phyloP scores from a whole-genome alignment of 176 grass and related monocot genomes.

The Aegilops speltoides region DNA sequence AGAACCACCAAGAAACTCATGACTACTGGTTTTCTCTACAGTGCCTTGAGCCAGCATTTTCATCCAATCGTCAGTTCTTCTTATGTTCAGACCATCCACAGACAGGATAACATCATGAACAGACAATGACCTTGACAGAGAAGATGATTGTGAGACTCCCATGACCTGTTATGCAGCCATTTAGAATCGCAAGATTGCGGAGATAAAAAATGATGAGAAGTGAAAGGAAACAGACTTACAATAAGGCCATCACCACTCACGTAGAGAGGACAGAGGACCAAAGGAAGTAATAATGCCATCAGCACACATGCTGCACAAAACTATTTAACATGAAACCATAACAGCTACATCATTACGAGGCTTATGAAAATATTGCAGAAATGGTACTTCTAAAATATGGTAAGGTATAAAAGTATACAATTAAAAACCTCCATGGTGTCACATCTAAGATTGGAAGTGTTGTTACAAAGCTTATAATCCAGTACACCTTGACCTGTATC shows the following conservation, averaged over 20 bases:
- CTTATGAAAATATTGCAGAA: slow-evolving; percentile 13
- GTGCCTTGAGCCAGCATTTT: slow-evolving; percentile 49
- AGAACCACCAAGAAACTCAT: slow-evolving; percentile 32
- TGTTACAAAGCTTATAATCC: neutral
- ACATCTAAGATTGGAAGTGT: neutral
- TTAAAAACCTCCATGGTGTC: neutral
- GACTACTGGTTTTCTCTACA: slow-evolving; percentile 28
- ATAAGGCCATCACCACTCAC: slow-evolving; percentile 66
- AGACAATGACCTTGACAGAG: slow-evolving; percentile 66
- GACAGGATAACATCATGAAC: slow-evolving; percentile 74
- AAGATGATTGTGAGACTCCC: slow-evolving; percentile 55
- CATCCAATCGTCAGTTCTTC: slow-evolving; percentile 63
- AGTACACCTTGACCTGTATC: neutral
- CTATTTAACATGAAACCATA: slow-evolving; percentile 56
- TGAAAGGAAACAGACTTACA: slow-evolving; percentile 52
- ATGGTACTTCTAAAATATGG: neutral
- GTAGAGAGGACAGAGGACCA: slow-evolving; percentile 69
- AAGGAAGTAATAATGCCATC: slow-evolving; percentile 59
- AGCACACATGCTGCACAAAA: slow-evolving; percentile 77
- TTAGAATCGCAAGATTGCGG: slow-evolving; percentile 23
- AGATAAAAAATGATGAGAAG: slow-evolving; percentile 25
- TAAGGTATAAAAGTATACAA: neutral
- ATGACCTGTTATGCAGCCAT: slow-evolving; percentile 56
- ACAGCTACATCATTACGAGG: slow-evolving; percentile 23
- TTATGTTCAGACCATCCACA: slow-evolving; percentile 73